Conservation (phyloP, 768 basidiomycete species). For the Boletus patriciae region DNA sequence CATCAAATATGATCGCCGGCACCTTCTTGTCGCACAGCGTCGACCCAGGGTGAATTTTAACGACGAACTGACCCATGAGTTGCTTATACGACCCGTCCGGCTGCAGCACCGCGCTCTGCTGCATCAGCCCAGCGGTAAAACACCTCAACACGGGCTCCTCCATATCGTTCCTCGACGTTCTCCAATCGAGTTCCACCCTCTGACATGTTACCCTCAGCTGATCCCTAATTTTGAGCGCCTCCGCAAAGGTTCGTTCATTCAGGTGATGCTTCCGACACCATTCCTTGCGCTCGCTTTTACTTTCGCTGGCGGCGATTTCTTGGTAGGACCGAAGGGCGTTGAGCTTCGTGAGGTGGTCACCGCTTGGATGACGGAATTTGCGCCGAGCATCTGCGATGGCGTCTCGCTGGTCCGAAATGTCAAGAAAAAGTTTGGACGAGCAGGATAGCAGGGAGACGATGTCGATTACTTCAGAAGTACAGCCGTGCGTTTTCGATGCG, state of each 20-base stretch:
- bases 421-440: conserved; percentile 79
- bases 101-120: conserved; percentile 81
- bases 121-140: conserved; percentile 72
- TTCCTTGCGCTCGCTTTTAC: conserved; percentile 49
- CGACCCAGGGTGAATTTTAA: conserved; percentile 93
- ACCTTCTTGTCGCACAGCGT: conserved; percentile 77
- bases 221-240: conserved; percentile 75
- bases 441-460: conserved; percentile 83
- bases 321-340: conserved; percentile 83
- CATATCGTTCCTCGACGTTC: conserved; percentile 56
- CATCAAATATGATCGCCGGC: conserved; percentile 88
- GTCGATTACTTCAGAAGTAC: conserved; percentile 76
- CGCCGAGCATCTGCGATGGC: conserved; percentile 63
- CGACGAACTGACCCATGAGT: conserved; percentile 67
- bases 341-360: conserved; percentile 89
- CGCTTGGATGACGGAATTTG: conserved; percentile 80
- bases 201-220: conserved; percentile 73
- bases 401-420: conserved; percentile 73
- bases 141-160: conserved; percentile 70
- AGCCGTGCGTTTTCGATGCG: conserved; percentile 70
- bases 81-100: conserved; percentile 88
- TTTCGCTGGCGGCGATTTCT: conserved; percentile 54
- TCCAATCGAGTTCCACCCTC: conserved; percentile 60
- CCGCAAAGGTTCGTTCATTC: conserved; percentile 76
- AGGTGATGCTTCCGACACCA: conserved; percentile 89